Evolutionary conservation across 352 stramenopile species (phyloP).

Genomic region (Aphanomyces euteiches): DNA sequence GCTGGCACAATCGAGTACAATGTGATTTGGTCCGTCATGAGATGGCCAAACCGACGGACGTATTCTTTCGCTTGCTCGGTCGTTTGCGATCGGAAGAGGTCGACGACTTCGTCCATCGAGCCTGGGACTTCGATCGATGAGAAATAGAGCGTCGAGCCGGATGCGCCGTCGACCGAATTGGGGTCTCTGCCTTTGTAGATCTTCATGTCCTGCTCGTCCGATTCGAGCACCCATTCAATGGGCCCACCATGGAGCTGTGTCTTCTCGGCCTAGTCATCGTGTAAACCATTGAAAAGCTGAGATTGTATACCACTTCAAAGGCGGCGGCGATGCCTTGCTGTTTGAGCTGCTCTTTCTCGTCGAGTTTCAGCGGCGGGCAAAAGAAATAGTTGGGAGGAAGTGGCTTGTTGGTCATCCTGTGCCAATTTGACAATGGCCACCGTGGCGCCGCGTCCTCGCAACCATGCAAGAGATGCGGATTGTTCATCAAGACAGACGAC

Average conservation of each 20-base stretch:
- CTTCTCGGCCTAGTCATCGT: not conserved
- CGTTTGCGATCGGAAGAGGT: not conserved
- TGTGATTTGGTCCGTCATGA: not conserved
- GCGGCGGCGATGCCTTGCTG: not conserved
- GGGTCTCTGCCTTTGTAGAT: not conserved
- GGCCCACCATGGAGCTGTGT: not conserved
- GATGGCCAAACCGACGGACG: not conserved
- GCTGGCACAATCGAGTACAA: constrained; percentile 3
- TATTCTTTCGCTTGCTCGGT: not conserved
- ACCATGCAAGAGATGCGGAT: no score
- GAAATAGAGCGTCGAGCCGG: not conserved
- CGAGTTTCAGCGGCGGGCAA: not conserved
- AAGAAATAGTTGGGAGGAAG: not conserved
- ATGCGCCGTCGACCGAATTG: not conserved
- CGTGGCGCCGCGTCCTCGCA: no score
- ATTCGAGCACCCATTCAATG: not conserved
- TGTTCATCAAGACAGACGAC: no score
- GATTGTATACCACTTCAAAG: not conserved
- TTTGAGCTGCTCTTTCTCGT: not conserved
- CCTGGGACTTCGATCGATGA: not conserved
- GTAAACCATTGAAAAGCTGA: not conserved
- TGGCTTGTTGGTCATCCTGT: not conserved
- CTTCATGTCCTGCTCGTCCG: not conserved
- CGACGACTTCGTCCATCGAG: not conserved
- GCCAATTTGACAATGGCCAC: not conserved